These are phyloP conservation scores for Neonectria faginata DNA, from an alignment of 2,329 filamentous ascomycete genomes.

Conservation along the genomic window DNA sequence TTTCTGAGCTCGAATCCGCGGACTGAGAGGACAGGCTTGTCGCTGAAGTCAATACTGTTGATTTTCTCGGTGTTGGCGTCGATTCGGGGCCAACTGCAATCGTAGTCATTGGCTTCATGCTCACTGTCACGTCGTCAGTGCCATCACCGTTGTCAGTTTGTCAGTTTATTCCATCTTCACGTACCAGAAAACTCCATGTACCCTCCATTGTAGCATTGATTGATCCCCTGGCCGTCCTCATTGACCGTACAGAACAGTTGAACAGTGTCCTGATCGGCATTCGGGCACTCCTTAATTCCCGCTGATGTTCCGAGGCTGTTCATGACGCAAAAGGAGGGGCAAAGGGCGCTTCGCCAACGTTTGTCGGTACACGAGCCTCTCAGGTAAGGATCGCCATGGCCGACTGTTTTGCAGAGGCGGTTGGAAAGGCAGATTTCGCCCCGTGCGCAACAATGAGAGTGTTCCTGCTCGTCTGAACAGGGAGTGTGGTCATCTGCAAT, in stretches of 20 bases:
- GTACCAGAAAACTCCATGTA: background rate
- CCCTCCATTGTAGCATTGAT: background rate
- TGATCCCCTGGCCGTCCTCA: background rate
- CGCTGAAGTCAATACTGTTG: background rate
- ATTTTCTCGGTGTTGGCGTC: background rate
- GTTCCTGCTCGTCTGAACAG: background rate
- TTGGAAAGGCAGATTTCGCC: background rate
- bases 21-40: background rate
- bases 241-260: background rate
- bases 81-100: background rate
- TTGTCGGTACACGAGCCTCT: background rate
- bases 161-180: background rate
- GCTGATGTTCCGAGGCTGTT: background rate
- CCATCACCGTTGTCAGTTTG: background rate
- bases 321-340: background rate
- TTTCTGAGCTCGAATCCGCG: background rate
- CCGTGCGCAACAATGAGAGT: background rate
- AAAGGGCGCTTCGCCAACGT: background rate
- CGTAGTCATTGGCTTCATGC: background rate
- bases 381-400: background rate
- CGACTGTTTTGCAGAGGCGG: background rate
- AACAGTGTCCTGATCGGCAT: background rate
- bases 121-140: background rate
- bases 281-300: background rate
- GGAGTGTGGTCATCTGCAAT: background rate